Percentiles rank a stretch among this genome's conserved stretches.
These are phyloP conservation scores for Pleurotus salmoneostramineus DNA, from an alignment of 768 basidiomycete species.

Conservation along the genomic window DNA sequence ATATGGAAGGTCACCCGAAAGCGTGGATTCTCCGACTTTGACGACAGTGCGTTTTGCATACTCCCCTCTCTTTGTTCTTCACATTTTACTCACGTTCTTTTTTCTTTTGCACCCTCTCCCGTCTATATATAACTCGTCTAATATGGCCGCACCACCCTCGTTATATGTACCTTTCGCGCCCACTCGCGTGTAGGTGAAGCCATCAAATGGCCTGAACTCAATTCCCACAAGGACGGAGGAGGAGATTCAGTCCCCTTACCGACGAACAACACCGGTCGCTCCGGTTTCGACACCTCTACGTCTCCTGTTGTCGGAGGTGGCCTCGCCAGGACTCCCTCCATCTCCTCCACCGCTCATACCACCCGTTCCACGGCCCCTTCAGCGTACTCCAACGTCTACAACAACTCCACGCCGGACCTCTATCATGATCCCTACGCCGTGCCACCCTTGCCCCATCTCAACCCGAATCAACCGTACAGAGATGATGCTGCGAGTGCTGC, in stretches of 20 bases:
- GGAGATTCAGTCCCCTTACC: constrained; percentile 61
- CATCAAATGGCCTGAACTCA: constrained; percentile 90
- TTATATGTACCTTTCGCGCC: background rate
- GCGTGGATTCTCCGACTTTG: constrained; percentile 60
- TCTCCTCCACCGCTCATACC: constrained; percentile 10
- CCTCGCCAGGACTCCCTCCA: constrained; percentile 48
- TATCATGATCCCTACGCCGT: constrained; percentile 73
- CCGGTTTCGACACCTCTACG: constrained; percentile 70
- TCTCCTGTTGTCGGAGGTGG: constrained; percentile 32
- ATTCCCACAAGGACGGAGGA: constrained; percentile 47
- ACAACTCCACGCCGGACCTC: constrained; percentile 50
- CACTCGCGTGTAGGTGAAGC: constrained; percentile 54
- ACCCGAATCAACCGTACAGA: constrained; percentile 72
- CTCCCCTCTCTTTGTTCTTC: constrained; percentile 3
- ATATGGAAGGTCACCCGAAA: constrained; percentile 87
- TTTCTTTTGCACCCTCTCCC: background rate
- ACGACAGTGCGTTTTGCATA: constrained; percentile 61
- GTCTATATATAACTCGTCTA: too few species aligned
- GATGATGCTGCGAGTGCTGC: constrained; percentile 50
- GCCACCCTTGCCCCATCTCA: constrained; percentile 76
- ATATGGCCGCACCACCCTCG: background rate
- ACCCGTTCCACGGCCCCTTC: background rate
- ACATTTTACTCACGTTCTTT: background rate
- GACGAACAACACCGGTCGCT: constrained; percentile 61
- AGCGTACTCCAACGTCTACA: constrained; percentile 25